Evolutionary conservation across 305 asterid species (phyloP).

Genomic region (Solanum hybrid): DNA sequence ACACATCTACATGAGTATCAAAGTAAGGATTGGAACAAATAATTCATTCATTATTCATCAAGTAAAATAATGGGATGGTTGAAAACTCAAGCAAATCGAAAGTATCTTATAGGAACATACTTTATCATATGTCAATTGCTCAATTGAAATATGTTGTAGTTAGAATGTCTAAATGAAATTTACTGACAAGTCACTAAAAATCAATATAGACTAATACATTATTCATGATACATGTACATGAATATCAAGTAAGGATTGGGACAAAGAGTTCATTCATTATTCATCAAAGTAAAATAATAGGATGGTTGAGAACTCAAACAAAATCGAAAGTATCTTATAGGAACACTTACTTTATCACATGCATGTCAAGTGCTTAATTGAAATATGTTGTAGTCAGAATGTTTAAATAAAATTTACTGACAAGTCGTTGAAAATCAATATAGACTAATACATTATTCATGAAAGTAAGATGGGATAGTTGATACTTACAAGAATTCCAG

Average conservation of each 20-base stretch:
- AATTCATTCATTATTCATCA: not conserved
- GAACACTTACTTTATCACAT: not conserved
- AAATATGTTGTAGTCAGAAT: not conserved
- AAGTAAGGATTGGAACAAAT: not conserved
- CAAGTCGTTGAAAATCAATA: not conserved
- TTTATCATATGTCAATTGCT: not conserved
- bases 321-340: not conserved
- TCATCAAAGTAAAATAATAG: not conserved
- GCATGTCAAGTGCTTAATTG: not conserved
- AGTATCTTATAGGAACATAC: not conserved
- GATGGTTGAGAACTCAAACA: not conserved
- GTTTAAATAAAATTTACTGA: not conserved
- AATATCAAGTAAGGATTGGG: not conserved
- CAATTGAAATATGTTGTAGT: not conserved
- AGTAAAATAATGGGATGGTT: not conserved
- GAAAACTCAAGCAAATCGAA: not conserved
- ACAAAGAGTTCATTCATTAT: not conserved
- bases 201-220: not conserved
- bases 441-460: not conserved
- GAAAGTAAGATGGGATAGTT: not conserved
- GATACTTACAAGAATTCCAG: conserved; percentile 65
- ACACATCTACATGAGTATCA: not conserved
- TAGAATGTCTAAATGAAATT: not conserved
- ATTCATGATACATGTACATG: not conserved
- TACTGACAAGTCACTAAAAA: not conserved